A percentile compares a stretch with the other conserved stretches of the same genome.
Evolutionary conservation across 805 yeast genomes (phyloP).

Genomic region (Teunomyces barrocoloradensis): DNA sequence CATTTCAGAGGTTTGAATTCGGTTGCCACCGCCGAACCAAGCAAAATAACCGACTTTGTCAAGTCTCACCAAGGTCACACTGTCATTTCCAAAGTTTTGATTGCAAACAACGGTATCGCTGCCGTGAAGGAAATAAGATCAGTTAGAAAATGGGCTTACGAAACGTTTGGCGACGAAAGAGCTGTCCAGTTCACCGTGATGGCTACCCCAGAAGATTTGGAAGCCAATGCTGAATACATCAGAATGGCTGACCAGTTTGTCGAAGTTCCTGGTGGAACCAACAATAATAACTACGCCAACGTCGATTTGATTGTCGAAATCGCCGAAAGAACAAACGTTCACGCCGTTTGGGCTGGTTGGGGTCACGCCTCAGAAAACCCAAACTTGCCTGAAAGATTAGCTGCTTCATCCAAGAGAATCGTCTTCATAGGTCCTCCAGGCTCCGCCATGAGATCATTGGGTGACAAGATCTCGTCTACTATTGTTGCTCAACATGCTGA

Average conservation of each 20-base stretch:
- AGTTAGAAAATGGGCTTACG: constrained; percentile 98
- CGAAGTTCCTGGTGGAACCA: constrained; percentile 99
- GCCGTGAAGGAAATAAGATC: constrained; percentile 98
- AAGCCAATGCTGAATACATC: constrained; percentile 95
- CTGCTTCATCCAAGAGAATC: constrained; percentile 86
- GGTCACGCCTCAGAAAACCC: constrained; percentile 99
- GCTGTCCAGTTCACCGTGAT: constrained; percentile 93
- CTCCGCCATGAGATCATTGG: constrained; percentile 98
- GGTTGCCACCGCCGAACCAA: constrained; percentile 72
- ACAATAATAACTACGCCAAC: constrained; percentile 97
- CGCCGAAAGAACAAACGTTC: constrained; percentile 94
- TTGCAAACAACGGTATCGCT: constrained; percentile 98
- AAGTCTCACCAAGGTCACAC: constrained; percentile 89
- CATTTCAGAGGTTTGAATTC: constrained; percentile 85
- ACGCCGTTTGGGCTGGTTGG: constrained; percentile 99
- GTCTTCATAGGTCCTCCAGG: constrained; percentile 99
- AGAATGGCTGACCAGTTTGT: constrained; percentile 99
- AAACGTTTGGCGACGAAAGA: constrained; percentile 95
- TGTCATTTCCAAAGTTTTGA: constrained; percentile 80
- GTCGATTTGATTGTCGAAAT: constrained; percentile 95
- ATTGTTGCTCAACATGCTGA: constrained; percentile 98
- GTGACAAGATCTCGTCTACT: constrained; percentile 97
- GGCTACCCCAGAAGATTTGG: constrained; percentile 99
- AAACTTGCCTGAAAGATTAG: constrained; percentile 84
- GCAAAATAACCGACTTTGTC: constrained; percentile 80